Base-by-base conservation (phyloP, 169 alveolate species). In the Babesia divergens region DNA sequence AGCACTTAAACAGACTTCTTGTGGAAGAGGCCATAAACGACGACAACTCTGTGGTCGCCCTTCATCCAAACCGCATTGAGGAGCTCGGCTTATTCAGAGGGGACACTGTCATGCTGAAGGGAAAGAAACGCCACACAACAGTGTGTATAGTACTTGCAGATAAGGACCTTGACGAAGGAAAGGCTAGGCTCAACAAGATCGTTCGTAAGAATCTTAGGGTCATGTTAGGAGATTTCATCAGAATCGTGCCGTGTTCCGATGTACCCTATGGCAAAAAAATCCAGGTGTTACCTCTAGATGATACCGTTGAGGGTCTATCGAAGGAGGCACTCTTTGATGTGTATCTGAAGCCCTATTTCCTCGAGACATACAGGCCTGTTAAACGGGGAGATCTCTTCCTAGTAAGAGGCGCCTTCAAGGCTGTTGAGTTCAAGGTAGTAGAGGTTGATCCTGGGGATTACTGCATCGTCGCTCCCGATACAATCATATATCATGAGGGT, bases 401-500 rank as follows among this genome's bases (percentile, higher is more conserved):
- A 51, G 99, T 97, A 26, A 94, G 99, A 59, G 99, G 99, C 2
- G 99, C 99, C 24, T 97, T 98, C 93, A 93, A 98, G 77, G 97
- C 99, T 3, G 99, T 98, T 32, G 99, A 98, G 86, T 98, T 98
- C 91, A 98, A 98, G 92, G 99, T 98, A 11, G 99, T 97, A 32
- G 99, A 98, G 38, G 98, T 96, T 34, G 99, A 98, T 50, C 99
- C 99, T 0, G 99, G 98, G 35, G 99, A 98, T 66, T 96, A 92
- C 74, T 96, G 99, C 87, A 97, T 98, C 72, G 99, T 97, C 49
- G 99, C 99, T 9, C 99, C 99, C 29, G 99, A 97, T 72, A 96
- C 99, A 16, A 95, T 95, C 20, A 95, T 96, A 42, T 89, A 79
- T 62, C 85, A 84, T 69, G 93, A 89, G 84, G 99, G 99, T 24